phyloP scores from a whole-genome alignment of 1,284 basidiomycete species.

The Coniophora puteana region DNA sequence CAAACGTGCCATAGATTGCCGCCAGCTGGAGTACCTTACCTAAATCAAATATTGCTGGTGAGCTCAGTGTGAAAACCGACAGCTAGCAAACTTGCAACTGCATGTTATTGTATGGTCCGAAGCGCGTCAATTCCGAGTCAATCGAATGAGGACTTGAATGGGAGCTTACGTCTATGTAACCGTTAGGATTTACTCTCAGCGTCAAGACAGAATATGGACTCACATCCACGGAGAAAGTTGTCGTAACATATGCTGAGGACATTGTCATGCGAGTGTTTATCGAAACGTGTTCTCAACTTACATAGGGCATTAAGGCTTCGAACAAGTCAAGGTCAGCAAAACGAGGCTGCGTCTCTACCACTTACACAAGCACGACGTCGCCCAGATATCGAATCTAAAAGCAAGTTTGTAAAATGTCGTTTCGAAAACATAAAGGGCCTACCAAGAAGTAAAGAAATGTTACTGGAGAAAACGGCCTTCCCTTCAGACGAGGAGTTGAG shows the following conservation, averaged over 20 bases:
- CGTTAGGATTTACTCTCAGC: too few relatives aligned
- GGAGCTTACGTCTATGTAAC: too few relatives aligned
- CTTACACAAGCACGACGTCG: slow-evolving; percentile 6
- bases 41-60: background rate
- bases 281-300: background rate
- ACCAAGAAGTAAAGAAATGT: slow-evolving; percentile 6
- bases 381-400: slow-evolving; percentile 8
- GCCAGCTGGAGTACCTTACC: slow-evolving; percentile 4
- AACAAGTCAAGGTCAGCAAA: too few relatives aligned
- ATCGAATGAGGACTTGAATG: too few relatives aligned
- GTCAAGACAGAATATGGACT: too few relatives aligned
- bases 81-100: slow-evolving; percentile 1
- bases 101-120: too few relatives aligned
- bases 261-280: too few relatives aligned
- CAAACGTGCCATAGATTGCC: slow-evolving; percentile 8
- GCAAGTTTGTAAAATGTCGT: too few relatives aligned
- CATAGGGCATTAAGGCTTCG: slow-evolving; percentile 8
- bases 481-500: too few relatives aligned
- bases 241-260: too few relatives aligned
- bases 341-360: background rate
- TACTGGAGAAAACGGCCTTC: slow-evolving; percentile 3
- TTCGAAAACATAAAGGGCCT: background rate
- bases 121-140: too few relatives aligned
- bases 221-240: too few relatives aligned
- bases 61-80: background rate